phyloP scores from a whole-genome alignment of 2,329 filamentous ascomycete genomes.

The Neonectria ditissima region DNA sequence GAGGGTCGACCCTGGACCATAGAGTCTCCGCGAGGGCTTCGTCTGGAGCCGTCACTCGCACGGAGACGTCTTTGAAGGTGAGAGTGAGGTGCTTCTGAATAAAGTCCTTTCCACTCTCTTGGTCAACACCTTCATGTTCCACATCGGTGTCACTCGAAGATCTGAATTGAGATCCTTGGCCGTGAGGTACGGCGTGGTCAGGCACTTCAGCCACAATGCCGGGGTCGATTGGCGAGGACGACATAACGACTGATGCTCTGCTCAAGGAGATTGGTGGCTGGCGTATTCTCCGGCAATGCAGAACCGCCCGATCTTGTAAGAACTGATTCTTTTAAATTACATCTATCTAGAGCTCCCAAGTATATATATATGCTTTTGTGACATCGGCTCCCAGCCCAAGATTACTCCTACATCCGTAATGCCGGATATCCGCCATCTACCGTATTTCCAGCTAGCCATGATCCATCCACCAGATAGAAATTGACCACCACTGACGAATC shows the following conservation, averaged over 20 bases:
- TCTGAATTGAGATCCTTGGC: constrained; percentile 18
- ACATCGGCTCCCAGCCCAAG: constrained; percentile 3
- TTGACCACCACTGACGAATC: constrained; percentile 16
- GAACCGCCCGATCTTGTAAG: not conserved
- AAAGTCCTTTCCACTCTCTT: constrained; percentile 33
- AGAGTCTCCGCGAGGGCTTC: constrained; percentile 40
- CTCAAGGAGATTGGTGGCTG: not conserved
- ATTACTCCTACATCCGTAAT: constrained; percentile 20
- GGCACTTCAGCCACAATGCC: constrained; percentile 9
- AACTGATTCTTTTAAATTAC: constrained; percentile 13
- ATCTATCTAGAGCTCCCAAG: not conserved
- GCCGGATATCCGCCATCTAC: constrained; percentile 25
- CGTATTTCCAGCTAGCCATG: constrained; percentile 27
- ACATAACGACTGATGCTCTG: constrained; percentile 16
- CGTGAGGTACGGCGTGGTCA: constrained; percentile 1
- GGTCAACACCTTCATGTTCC: constrained; percentile 26
- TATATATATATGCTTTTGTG: constrained; percentile 13
- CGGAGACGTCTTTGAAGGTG: constrained; percentile 37
- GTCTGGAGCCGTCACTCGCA: constrained; percentile 33
- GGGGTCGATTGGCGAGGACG: constrained; percentile 15
- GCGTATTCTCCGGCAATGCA: not conserved
- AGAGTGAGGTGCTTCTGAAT: constrained; percentile 38
- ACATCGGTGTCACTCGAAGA: constrained; percentile 38
- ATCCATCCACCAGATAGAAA: constrained; percentile 22
- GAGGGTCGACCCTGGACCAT: constrained; percentile 39